Base-by-base conservation (phyloP, 2,329 filamentous ascomycete species). In the Fusarium sp. region DNA sequence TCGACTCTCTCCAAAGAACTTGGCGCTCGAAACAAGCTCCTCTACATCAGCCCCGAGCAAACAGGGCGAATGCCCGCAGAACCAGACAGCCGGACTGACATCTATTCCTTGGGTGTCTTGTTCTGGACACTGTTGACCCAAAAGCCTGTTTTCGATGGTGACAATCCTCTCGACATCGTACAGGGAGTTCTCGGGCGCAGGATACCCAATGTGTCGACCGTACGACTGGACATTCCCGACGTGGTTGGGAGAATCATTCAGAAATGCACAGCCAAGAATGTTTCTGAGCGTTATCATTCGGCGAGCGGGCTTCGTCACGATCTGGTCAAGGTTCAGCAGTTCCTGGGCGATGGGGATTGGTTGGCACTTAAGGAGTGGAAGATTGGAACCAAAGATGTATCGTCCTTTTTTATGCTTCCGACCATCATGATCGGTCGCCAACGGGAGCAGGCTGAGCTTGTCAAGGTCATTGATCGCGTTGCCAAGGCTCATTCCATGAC, bases 41-140 rank as follows among this genome's bases (percentile, higher is more conserved):
- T 95, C 61, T 98, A 94, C 80, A 97, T 98, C 80, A 96, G 95
- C 56, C 95, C 96, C 0, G 96, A 98, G 80, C 96, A 98, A 85
- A 98, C 96, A 3, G 96, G 96, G 16, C 92, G 96, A 22, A 93
- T 98, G 89, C 94, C 95, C 4, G 94, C 94, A 5, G 95, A 98
- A 81, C 96, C 96, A 2, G 96, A 98, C 82, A 94, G 90, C 50
- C 90, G 96, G 45, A 98, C 96, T 18, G 96, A 98, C 82, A 97
- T 98, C 35, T 98, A 98, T 84, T 95, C 94, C 1, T 85, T 98
- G 1, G 96, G 96, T 5, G 92, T 98, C 42, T 83, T 98, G 2
- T 96, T 98, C 81, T 98, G 94, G 93, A 94, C 90, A 10, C 89
- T 97, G 78, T 85, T 97, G 54, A 93, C 94, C 2, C 94, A 95